Evolutionary conservation across 2,329 filamentous ascomycete species (phyloP).

Genomic region (Metarhizium album): DNA sequence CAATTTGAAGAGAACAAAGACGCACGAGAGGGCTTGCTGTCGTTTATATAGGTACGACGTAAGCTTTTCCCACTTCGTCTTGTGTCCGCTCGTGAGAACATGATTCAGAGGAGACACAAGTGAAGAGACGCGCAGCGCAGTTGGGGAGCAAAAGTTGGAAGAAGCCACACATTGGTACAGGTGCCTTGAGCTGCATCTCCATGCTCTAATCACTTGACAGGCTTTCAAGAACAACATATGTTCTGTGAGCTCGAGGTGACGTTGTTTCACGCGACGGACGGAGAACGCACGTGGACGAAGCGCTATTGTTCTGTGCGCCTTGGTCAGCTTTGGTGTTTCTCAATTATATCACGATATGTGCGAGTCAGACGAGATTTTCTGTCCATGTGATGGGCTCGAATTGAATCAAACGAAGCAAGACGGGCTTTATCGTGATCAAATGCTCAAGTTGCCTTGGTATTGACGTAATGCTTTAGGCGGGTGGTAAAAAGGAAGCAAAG

Average conservation of each 20-base stretch:
- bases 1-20: too few species aligned
- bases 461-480: constrained; percentile 45
- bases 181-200: neutral
- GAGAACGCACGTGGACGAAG: neutral
- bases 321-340: neutral
- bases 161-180: neutral
- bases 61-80: too few species aligned
- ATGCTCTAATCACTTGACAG: neutral
- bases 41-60: too few species aligned
- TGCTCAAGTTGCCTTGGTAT: neutral
- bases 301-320: neutral
- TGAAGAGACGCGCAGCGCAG: neutral
- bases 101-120: neutral
- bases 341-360: neutral
- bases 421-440: neutral
- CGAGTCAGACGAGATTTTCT: neutral
- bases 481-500: constrained; percentile 84
- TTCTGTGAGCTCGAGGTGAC: neutral
- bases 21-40: too few species aligned
- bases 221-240: neutral
- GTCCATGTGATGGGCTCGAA: neutral
- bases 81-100: too few species aligned
- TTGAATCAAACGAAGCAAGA: neutral
- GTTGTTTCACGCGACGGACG: neutral
- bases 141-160: neutral